Base-by-base conservation (phyloP, 345 rosid species). In the Capsella bursapastoris region DNA sequence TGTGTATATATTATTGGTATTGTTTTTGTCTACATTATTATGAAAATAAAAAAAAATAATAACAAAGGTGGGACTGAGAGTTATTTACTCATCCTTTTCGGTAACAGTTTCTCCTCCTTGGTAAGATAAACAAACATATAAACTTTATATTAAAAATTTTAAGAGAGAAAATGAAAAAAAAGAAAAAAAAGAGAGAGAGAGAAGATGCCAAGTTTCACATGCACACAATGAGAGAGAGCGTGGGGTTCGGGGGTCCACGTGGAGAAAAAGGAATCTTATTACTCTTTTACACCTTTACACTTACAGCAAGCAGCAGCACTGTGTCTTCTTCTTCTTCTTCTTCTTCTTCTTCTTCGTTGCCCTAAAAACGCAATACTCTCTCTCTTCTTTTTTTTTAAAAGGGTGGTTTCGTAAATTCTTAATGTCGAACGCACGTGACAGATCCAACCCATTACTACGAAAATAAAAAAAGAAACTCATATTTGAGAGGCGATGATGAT, bases 191-290 rank as follows among this genome's bases (percentile, higher is more conserved):
- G 22, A 18, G 22, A 18, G 22, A 15, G n/a, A 43, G 50, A 41
- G 63, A 72, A 78, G 81, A 72, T 78, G 77, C 73, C 64, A 72
- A 78, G 69, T 71, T 22, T 78, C 81, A 78, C 81, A 78, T 72
- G 81, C 77, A 78, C 73, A 66, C 77, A 72, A 71, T 66, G 73
- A 77, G 68, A 77, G 76, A 72, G 63, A 59, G 77, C 77, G 69
- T 72, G 73, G 77, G 73, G 81, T 32, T 66, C 45, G 64, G 81
- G 81, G 77, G 65, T 71, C 81, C 81, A 78, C 77, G 81, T 72
- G 77, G 41, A 7, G 6, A 64, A 71, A 67, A 71, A 57, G 81
- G 77, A 78, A 72, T 72, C 77, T 78, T 78, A 47, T 22, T 22
- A 57, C 51, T 37, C 51, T 75, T 68, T 22, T 22, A 22, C 25